These are phyloP conservation scores for Aspergillus bridgeri DNA, from an alignment of 495 filamentous ascomycete species.

Conservation along the genomic window DNA sequence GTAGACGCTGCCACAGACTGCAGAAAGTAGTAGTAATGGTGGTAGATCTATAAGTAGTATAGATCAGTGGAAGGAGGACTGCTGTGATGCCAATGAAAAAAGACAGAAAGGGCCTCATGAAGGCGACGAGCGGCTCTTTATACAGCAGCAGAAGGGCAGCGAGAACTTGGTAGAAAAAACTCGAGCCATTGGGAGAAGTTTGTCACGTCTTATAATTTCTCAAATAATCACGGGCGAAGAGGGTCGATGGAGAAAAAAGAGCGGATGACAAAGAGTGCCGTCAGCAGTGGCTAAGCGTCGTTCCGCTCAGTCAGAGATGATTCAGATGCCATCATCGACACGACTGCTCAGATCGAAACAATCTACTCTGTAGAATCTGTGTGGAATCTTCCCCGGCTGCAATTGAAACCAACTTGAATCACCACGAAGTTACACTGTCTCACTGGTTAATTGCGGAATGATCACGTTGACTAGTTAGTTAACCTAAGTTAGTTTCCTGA, in stretches of 20 bases:
- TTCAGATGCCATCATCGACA: too few relatives aligned
- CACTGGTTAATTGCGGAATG: too few relatives aligned
- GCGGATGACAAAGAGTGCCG: slow-evolving; percentile 10
- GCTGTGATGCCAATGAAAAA: slow-evolving; percentile 45
- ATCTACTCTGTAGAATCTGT: too few relatives aligned
- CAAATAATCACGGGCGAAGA: not conserved
- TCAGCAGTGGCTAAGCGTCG: not conserved
- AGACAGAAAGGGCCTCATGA: slow-evolving; percentile 43
- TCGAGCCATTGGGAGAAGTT: slow-evolving; percentile 26
- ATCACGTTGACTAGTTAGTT: too few relatives aligned
- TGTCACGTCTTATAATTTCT: slow-evolving; percentile 19
- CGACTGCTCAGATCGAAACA: too few relatives aligned
- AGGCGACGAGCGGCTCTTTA: slow-evolving; percentile 30
- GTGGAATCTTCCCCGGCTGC: too few relatives aligned
- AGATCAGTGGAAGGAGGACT: slow-evolving; percentile 24
- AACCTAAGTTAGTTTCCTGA: too few relatives aligned
- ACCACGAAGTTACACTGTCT: too few relatives aligned
- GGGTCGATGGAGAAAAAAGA: slow-evolving; percentile 2
- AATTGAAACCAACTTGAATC: too few relatives aligned
- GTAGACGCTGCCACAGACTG: too few relatives aligned
- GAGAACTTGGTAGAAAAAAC: slow-evolving; percentile 31
- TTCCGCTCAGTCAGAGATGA: too few relatives aligned
- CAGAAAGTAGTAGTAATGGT: not conserved
- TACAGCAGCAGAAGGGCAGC: slow-evolving; percentile 12
- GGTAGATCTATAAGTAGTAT: slow-evolving; percentile 20